These are phyloP conservation scores for Colletotrichum destructivum DNA, from an alignment of 2,329 filamentous ascomycete species.

Conservation along the genomic window DNA sequence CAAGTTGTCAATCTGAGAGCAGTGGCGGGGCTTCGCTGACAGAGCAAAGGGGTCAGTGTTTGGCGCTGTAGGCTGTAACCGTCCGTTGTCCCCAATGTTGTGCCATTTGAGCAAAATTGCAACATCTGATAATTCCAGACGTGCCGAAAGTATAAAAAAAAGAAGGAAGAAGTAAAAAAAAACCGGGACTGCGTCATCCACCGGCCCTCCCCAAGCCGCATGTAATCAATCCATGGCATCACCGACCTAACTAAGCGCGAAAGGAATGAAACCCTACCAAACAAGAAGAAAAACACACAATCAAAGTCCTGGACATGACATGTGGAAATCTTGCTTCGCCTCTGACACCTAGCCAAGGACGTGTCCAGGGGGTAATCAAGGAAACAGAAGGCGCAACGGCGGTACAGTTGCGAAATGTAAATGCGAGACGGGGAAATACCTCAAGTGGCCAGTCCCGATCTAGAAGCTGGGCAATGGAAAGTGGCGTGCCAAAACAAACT, in stretches of 20 bases:
- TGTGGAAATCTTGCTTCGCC: background rate
- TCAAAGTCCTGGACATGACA: background rate
- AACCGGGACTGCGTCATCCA: constrained; percentile 11
- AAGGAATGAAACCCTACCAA: too few species aligned
- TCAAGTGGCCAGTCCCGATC: constrained; percentile 31
- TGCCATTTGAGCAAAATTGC: constrained; percentile 19
- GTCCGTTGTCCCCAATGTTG: constrained; percentile 21
- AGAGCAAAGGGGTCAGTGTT: background rate
- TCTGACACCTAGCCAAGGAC: background rate
- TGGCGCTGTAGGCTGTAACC: background rate
- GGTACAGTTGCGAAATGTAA: constrained; percentile 14
- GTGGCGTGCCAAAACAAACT: background rate
- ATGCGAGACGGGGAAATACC: constrained; percentile 18
- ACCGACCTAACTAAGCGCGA: background rate
- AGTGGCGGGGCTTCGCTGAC: constrained; percentile 6
- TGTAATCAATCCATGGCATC: constrained; percentile 1
- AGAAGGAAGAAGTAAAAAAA: constrained; percentile 26
- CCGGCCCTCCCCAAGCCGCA: constrained; percentile 6
- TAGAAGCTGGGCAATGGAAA: constrained; percentile 21
- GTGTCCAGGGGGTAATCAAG: constrained; percentile 18
- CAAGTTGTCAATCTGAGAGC: background rate
- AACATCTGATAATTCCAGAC: constrained; percentile 25
- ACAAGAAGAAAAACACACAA: too few species aligned
- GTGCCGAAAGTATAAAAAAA: constrained; percentile 30
- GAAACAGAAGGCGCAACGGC: constrained; percentile 13